Base-by-base conservation (phyloP, 306 rosid species). In the Morella rubra region DNA sequence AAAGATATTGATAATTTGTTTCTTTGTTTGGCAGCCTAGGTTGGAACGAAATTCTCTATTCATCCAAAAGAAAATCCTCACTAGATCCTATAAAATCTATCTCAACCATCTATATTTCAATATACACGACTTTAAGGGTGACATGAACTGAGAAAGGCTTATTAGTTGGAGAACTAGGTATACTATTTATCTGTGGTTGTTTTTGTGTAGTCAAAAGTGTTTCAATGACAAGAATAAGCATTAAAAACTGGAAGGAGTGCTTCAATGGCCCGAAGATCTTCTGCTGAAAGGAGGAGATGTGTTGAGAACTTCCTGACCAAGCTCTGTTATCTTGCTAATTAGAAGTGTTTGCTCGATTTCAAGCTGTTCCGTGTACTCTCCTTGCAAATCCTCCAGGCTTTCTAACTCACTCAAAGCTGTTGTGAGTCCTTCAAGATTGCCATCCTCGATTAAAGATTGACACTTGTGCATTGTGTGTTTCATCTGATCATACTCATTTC, bases 311-410 rank as follows among this genome's bases (percentile, higher is more conserved):
- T 96, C 98, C 60, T 81, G 87, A 62, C 94, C 99, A 52, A 96
- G 89, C 80, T 89, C 97, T 85, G 82, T 89, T 72, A 92, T 79
- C 86, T 92, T 96, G 87, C 86, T 86, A 18, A 96, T 86, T 44
- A 96, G 98, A 67, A 96, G 96, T 84, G 65, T 80, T 75, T 92
- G 99, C 78, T 92, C 99, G 4, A 89, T 96, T 81, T 96, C 98
- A 6, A 96, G 77, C 73, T 91, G 96, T 44, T 20, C 72, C 86
- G 92, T 87, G 76, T 89, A 92, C 10, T 83, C 93, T 84, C 87
- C 93, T 61, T 88, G 99, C 47, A 85, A 75, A 40, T 89, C 94
- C 78, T 96, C 97, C 0, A 91, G 77, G 52, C 89, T 84, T 85
- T 91, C 93, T 42, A 96, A 84, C 78, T 96, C 98, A 54, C 81